phyloP scores from a whole-genome alignment of 257 asterid species.

The Solanum corneliomulleri region DNA sequence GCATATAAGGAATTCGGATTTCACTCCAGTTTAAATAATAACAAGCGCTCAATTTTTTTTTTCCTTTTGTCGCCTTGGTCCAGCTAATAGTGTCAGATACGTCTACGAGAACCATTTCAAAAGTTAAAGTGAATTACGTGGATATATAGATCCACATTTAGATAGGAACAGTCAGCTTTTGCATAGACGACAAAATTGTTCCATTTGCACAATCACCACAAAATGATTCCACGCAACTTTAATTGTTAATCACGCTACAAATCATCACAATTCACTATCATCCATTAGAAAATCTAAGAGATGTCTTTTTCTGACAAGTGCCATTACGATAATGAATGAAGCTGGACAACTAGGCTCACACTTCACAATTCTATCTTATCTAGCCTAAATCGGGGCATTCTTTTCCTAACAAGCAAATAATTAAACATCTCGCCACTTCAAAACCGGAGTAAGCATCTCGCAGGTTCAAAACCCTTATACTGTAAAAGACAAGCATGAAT shows the following conservation, averaged over 20 bases:
- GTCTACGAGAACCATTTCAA: neutral
- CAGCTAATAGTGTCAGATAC: neutral
- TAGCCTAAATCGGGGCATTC: neutral
- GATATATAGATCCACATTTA: neutral
- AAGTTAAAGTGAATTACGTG: neutral
- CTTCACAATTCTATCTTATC: neutral
- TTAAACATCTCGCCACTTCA: neutral
- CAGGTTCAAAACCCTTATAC: neutral
- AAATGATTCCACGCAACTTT: neutral
- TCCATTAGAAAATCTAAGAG: neutral
- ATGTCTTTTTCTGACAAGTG: neutral
- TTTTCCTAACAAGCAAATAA: neutral
- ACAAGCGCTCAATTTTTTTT: neutral
- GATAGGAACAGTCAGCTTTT: neutral
- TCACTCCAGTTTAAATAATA: neutral
- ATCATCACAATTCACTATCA: neutral
- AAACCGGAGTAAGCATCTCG: neutral
- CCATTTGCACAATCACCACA: neutral
- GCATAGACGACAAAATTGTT: neutral
- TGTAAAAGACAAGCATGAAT: neutral
- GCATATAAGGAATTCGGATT: neutral
- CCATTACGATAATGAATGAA: neutral
- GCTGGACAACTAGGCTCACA: neutral
- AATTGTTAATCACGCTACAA: neutral
- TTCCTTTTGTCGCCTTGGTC: neutral